Percentiles rank a stretch among this genome's conserved stretches.
Conservation (phyloP, 1,284 basidiomycete species). For the Microstroma glucosiphilum region DNA sequence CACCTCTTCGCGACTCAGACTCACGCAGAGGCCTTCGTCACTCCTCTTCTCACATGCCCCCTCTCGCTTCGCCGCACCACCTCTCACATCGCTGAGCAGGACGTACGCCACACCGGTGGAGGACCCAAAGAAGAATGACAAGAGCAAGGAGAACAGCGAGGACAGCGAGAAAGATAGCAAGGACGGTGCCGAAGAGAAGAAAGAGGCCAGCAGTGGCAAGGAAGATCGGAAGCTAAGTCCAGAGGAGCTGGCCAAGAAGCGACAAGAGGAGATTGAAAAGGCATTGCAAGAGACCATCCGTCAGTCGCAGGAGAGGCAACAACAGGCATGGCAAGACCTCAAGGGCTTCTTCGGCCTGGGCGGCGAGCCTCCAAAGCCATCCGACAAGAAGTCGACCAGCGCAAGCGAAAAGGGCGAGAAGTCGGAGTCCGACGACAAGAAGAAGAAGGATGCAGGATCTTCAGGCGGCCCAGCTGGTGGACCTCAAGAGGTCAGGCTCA, state of each 20-base stretch:
- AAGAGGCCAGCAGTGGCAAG: constrained; percentile 8
- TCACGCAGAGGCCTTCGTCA: background rate
- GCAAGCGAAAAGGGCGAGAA: background rate
- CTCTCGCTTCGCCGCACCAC: background rate
- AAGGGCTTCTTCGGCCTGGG: too few species aligned
- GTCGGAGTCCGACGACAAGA: constrained; percentile 8
- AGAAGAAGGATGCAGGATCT: constrained; percentile 7
- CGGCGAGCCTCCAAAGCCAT: too few species aligned
- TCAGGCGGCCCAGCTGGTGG: background rate
- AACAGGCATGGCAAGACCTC: too few species aligned
- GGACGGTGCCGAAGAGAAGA: background rate
- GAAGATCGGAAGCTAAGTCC: constrained; percentile 1
- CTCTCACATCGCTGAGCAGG: background rate
- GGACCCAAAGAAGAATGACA: constrained; percentile 3
- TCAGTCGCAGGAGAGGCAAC: too few species aligned
- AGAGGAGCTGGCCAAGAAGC: constrained; percentile 10
- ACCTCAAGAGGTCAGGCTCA: constrained; percentile 34
- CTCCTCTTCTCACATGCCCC: background rate
- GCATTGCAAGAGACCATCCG: constrained; percentile 13
- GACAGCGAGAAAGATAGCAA: background rate
- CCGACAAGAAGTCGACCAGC: background rate
- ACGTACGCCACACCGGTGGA: background rate
- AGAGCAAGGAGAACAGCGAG: background rate
- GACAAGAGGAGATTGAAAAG: constrained; percentile 10
- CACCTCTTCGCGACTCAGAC: background rate